These are phyloP conservation scores for Gleditsia sinensis DNA, from an alignment of 306 rosid species.

Conservation along the genomic window DNA sequence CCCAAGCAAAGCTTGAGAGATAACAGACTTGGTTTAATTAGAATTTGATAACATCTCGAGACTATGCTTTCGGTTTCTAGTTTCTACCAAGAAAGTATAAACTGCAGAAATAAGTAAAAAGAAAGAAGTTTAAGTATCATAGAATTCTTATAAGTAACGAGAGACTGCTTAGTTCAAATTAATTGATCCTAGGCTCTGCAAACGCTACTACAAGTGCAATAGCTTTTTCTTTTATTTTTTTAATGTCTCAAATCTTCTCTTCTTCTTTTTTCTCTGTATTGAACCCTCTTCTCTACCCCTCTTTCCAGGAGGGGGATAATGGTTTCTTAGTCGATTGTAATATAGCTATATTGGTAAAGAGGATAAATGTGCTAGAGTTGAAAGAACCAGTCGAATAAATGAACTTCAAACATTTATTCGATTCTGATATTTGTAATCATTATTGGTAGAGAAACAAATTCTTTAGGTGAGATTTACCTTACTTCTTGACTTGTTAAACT, in stretches of 20 bases:
- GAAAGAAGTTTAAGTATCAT: background rate
- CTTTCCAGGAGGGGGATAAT: background rate
- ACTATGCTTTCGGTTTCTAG: background rate
- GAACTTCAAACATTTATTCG: background rate
- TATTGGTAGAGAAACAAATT: conserved; percentile 18
- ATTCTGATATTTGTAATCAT: conserved; percentile 4
- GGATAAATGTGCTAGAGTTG: background rate
- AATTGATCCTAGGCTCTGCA: background rate
- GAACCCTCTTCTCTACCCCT: too few species aligned
- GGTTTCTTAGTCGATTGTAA: background rate
- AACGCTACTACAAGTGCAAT: background rate
- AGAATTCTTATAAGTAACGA: background rate
- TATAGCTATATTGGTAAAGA: background rate
- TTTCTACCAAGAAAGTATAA: conserved; percentile 16
- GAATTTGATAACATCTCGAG: background rate
- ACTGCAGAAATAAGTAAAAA: background rate
- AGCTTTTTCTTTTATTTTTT: background rate
- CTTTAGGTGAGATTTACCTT: conserved; percentile 59
- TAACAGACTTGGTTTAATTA: background rate
- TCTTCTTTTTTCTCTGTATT: too few species aligned
- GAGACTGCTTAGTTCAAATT: conserved; percentile 1
- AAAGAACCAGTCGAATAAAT: background rate
- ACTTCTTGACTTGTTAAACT: conserved; percentile 55
- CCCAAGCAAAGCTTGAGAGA: conserved; percentile 9
- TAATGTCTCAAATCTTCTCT: background rate